Evolutionary conservation across 2,329 filamentous ascomycete species (phyloP), one percentile per base, ranked within the genome.

Genomic region (Didymella lethalis): DNA sequence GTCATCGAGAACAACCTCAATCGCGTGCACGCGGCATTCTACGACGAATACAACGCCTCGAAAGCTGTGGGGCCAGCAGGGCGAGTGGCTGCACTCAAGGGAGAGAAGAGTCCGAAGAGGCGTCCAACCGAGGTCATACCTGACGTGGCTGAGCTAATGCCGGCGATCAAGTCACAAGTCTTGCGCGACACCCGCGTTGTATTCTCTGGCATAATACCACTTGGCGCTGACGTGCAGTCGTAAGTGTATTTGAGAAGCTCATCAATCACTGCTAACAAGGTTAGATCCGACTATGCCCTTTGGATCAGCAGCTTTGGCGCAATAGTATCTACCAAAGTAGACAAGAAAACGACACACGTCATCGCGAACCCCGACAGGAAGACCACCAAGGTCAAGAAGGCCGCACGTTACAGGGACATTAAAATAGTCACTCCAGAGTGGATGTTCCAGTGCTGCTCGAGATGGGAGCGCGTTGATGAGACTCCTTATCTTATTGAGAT

Each of bases 391-490:
- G 92, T 98, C 43, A 89, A 91, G 47, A 90, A 93, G 76, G 95
- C 95, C 0, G 89, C 91, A 14, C 87, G 88, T 63, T 90, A 92
- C 54, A 83, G 90, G 0, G 86, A 87, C 50, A 91, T 98, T 77
- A 93, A 93, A 75, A 96, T 99, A 58, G 95, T 99, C 47, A 93
- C 90, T 67, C 90, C 93, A 52, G 88, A 92, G 69, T 99, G 95
- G 95, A 86, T 99, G 29, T 84, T 89, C 31, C 90, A 93, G 66
- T 96, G 89, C 54, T 87, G 98, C 63, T 90, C 88, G 26, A 89
- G 90, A 74, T 99, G 95, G 95, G 83, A 85, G 63, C 88, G 86
- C 56, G 81, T 96, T 11, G 88, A 95, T 55, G 93, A 97, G 75
- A 83, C 83, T 2, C 88, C 90, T 0, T 97, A 94, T 71, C 81